Percentiles rank a stretch among this genome's conserved stretches.
Evolutionary conservation across 495 filamentous ascomycete genomes (phyloP).

Genomic region (Choiromyces venosus): DNA sequence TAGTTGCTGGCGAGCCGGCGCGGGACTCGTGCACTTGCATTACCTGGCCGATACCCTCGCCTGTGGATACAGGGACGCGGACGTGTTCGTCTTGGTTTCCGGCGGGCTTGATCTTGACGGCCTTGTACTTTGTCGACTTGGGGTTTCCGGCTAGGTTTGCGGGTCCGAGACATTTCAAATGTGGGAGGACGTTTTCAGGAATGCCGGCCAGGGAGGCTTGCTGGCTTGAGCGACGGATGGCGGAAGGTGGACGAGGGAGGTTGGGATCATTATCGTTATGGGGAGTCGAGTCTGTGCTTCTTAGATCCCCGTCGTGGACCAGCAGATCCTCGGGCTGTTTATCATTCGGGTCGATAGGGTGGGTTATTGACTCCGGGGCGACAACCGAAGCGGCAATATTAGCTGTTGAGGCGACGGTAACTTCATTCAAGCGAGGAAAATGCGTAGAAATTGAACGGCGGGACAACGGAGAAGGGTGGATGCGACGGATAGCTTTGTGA

Average conservation of each 20-base stretch:
- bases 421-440: slow-evolving; percentile 39
- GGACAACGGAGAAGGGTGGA: slow-evolving; percentile 57
- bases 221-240: slow-evolving; percentile 49
- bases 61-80: background rate
- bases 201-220: slow-evolving; percentile 48
- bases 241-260: slow-evolving; percentile 55
- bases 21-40: background rate
- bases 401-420: slow-evolving; percentile 55
- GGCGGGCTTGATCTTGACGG: slow-evolving; percentile 62
- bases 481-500: slow-evolving; percentile 86
- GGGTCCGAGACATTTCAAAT: slow-evolving; percentile 84
- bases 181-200: slow-evolving; percentile 65
- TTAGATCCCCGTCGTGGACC: slow-evolving; percentile 22
- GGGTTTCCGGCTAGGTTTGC: slow-evolving; percentile 85
- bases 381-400: slow-evolving; percentile 51
- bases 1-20: background rate
- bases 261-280: slow-evolving; percentile 41
- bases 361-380: background rate
- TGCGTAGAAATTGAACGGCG: slow-evolving; percentile 33
- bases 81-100: slow-evolving; percentile 3
- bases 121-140: slow-evolving; percentile 72
- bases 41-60: background rate
- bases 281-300: slow-evolving; percentile 25
- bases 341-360: slow-evolving; percentile 1
- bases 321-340: slow-evolving; percentile 19